These are phyloP conservation scores for Comarum palustre DNA, from an alignment of 306 rosid genomes.

Conservation along the genomic window DNA sequence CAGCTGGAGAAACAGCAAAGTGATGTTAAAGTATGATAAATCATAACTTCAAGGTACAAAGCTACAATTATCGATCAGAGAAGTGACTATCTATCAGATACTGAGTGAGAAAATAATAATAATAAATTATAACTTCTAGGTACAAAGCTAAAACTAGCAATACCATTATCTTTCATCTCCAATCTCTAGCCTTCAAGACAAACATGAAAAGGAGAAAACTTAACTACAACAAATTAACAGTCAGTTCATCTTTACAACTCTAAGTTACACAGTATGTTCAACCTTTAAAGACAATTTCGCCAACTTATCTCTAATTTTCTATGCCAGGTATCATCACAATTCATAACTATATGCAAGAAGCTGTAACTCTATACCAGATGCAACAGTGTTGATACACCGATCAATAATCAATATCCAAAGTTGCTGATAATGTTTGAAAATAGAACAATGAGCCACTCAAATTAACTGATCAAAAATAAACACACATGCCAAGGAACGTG, in stretches of 20 bases:
- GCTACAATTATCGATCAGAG: too few relatives aligned
- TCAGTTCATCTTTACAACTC: background rate
- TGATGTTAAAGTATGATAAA: background rate
- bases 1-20: constrained; percentile 6
- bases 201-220: background rate
- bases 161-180: background rate
- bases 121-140: background rate
- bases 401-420: background rate
- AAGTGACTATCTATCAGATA: background rate
- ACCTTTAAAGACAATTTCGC: background rate
- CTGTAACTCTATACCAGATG: background rate
- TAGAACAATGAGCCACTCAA: background rate
- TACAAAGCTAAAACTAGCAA: background rate
- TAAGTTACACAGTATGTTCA: background rate
- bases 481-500: background rate
- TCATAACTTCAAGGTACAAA: background rate
- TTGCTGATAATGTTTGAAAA: background rate
- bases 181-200: background rate
- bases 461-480: background rate
- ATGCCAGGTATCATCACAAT: background rate
- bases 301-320: background rate
- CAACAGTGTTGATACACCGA: background rate
- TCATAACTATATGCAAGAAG: background rate
- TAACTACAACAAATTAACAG: background rate
- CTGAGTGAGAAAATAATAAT: background rate